A percentile compares a stretch with the other conserved stretches of the same genome.
Conservation (phyloP, 306 rosid species). For the Astragalus membranaceus region DNA sequence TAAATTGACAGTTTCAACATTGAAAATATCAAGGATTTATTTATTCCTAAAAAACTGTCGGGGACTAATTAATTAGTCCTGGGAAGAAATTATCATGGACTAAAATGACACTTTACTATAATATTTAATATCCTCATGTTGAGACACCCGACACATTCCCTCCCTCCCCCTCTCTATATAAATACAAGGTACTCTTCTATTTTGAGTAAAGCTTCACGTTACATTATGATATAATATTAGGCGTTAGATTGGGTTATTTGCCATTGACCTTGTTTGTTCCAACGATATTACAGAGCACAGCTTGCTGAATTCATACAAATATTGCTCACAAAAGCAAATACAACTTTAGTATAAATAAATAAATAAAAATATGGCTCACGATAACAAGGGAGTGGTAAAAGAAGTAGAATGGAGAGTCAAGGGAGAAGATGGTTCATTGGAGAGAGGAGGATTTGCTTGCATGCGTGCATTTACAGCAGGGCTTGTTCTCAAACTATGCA, state of each 20-base stretch:
- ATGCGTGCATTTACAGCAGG: slow-evolving; percentile 31
- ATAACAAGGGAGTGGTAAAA: slow-evolving; percentile 15
- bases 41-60: too few relatives aligned
- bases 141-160: neutral
- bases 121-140: neutral
- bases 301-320: neutral
- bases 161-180: slow-evolving; percentile 23
- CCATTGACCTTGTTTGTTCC: neutral
- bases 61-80: too few relatives aligned
- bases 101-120: too few relatives aligned
- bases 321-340: neutral
- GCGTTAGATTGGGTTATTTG: neutral
- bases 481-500: slow-evolving; percentile 32
- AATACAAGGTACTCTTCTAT: neutral
- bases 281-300: neutral
- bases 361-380: slow-evolving; percentile 25
- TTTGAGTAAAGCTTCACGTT: neutral
- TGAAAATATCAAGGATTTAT: too few relatives aligned
- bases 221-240: neutral
- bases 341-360: neutral
- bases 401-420: slow-evolving; percentile 63
- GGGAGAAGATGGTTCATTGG: slow-evolving; percentile 33
- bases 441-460: neutral
- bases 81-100: too few relatives aligned
- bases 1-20: too few relatives aligned